Percentiles rank a stretch among this genome's conserved stretches.
Evolutionary conservation across 139 green algal species (phyloP).

Genomic region (Micractinium conductrix): DNA sequence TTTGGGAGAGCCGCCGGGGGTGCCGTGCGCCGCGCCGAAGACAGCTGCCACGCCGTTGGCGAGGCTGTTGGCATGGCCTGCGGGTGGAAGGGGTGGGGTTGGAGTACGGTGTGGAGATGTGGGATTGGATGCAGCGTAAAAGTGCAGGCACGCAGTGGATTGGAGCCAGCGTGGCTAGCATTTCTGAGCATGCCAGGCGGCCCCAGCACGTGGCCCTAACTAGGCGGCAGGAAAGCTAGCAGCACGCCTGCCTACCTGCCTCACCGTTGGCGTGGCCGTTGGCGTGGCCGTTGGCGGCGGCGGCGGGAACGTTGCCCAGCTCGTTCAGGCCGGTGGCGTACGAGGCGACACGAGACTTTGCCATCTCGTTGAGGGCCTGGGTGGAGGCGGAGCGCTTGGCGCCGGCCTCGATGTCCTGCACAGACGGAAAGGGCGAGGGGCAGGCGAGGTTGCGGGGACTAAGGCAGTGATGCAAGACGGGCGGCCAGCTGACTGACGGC

Average conservation of each 20-base stretch:
- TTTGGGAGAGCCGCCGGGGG: neutral
- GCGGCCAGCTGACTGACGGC: too few relatives aligned
- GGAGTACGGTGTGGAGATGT: too few relatives aligned
- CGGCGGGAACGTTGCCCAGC: neutral
- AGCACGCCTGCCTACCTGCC: neutral
- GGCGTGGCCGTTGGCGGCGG: neutral
- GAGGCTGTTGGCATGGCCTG: neutral
- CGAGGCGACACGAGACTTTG: neutral
- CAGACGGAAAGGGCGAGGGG: neutral
- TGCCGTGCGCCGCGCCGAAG: neutral
- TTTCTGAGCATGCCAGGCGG: too few relatives aligned
- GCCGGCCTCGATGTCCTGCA: conserved; percentile 26
- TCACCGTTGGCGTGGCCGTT: neutral
- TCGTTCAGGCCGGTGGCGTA: neutral
- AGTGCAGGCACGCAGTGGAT: too few relatives aligned
- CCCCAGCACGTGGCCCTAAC: too few relatives aligned
- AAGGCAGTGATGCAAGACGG: too few relatives aligned
- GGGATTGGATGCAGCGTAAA: too few relatives aligned
- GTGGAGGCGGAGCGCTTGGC: conserved; percentile 18
- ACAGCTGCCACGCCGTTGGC: neutral
- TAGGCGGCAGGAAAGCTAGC: too few relatives aligned
- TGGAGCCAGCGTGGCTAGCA: too few relatives aligned
- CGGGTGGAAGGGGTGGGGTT: too few relatives aligned
- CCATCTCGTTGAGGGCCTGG: conserved; percentile 13
- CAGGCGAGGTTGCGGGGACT: too few relatives aligned